phyloP scores from a whole-genome alignment of 495 filamentous ascomycete genomes.

The Physcia stellaris region DNA sequence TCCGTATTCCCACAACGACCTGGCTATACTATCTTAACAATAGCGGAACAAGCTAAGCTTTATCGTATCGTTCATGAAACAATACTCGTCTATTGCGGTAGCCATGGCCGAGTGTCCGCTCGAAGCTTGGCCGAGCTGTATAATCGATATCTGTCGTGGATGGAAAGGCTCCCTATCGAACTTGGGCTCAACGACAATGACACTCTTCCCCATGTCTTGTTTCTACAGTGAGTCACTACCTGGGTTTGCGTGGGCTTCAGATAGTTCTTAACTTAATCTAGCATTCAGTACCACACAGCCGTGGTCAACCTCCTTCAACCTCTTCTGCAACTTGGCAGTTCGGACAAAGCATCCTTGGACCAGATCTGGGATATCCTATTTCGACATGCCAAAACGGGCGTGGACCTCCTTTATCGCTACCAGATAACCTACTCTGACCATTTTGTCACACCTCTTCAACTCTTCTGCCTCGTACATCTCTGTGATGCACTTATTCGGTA shows the following conservation, averaged over 20 bases:
- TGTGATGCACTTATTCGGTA: constrained; percentile 18
- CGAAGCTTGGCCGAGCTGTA: constrained; percentile 14
- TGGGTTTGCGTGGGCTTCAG: constrained; percentile 26
- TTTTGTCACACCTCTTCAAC: constrained; percentile 22
- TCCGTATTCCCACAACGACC: not conserved
- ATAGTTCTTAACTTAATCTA: not conserved
- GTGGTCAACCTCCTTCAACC: constrained; percentile 48
- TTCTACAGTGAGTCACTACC: constrained; percentile 22
- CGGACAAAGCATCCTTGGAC: constrained; percentile 3
- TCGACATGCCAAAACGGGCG: constrained; percentile 2
- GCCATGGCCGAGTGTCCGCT: constrained; percentile 12
- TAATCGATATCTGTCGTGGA: constrained; percentile 15
- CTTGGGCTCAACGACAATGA: constrained; percentile 13
- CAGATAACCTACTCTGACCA: constrained; percentile 14
- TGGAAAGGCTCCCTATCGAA: constrained; percentile 11
- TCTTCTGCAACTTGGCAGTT: not conserved
- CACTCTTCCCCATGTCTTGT: constrained; percentile 19
- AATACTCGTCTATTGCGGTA: constrained; percentile 17
- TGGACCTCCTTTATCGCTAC: constrained; percentile 12
- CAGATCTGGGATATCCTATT: constrained; percentile 2
- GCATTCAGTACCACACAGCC: constrained; percentile 29
- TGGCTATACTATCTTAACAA: not conserved
- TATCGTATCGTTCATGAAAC: constrained; percentile 16
- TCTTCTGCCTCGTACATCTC: constrained; percentile 23
- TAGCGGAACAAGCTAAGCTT: constrained; percentile 15